Conservation (phyloP, 352 stramenopile species). For the Pythium sp. region DNA sequence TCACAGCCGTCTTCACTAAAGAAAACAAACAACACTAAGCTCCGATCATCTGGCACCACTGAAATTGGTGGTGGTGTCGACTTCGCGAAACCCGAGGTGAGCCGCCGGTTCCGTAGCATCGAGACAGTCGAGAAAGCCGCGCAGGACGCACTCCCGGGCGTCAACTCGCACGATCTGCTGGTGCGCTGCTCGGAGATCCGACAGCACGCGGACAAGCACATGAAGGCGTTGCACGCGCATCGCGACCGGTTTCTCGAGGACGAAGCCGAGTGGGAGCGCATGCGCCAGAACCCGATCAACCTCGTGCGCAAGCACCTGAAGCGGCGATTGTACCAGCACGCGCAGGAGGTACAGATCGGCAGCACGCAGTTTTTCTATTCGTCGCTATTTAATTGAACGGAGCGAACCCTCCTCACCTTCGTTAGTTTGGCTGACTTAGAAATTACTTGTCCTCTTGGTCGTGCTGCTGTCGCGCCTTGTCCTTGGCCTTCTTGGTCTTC, state of each 20-base stretch:
- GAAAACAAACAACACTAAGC: not conserved
- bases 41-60: not conserved
- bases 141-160: slow-evolving; percentile 36
- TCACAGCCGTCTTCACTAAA: not conserved
- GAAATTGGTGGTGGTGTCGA: not conserved
- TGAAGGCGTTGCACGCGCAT: slow-evolving; percentile 37
- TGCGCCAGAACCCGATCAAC: slow-evolving; percentile 70
- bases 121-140: slow-evolving; percentile 63
- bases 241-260: slow-evolving; percentile 55
- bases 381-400: slow-evolving; percentile 41
- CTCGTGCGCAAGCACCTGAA: slow-evolving; percentile 56
- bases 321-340: slow-evolving; percentile 42
- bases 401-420: not conserved
- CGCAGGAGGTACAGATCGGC: slow-evolving; percentile 63
- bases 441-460: slow-evolving; percentile 9
- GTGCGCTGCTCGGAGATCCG: slow-evolving; percentile 64
- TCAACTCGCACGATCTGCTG: slow-evolving; percentile 75
- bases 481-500: slow-evolving; percentile 4
- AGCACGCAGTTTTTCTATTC: slow-evolving; percentile 66
- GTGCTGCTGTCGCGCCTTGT: slow-evolving; percentile 2
- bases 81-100: not conserved
- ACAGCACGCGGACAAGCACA: slow-evolving; percentile 45
- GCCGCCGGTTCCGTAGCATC: slow-evolving; percentile 37
- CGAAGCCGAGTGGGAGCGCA: slow-evolving; percentile 57
- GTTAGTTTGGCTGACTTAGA: not conserved